Base-by-base conservation (phyloP, 306 rosid species). In the Bauhinia variegata region DNA sequence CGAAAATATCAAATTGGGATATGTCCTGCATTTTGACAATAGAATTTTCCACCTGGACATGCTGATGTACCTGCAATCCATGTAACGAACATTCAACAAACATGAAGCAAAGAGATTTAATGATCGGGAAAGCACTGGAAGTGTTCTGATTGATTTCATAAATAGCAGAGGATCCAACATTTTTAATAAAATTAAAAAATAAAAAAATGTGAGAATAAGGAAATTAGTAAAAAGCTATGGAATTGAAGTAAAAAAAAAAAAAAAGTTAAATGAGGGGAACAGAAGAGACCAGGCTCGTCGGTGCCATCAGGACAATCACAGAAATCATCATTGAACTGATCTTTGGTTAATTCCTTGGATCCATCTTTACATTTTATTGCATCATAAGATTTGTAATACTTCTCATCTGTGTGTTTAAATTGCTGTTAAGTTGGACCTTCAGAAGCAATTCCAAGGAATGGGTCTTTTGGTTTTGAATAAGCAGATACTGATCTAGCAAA, bases 301-400 rank as follows among this genome's bases (percentile, higher is more conserved):
- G 99, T 86, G 74, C 97, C 99, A 72, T 95, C 97, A 17, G 80
- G 77, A 63, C 99, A 95, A 49, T 95, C 99, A 68, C 99, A 95
- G 80, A 78, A 95, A 71, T 95, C 84, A 19, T 95, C 99, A 54
- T 95, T 95, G 77, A 95, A 92, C 80, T 95, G 97, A 6, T 73
- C 72, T 67, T 74, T 83, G 78, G 65, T 78, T 82, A 95, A 95
- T 66, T 86, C 81, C 70, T 80, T 79, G 37, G 95, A 88, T 77
- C 99, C 97, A 28, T 90, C 95, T 78, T 70, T 86, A 72, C 99
- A 95, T 61, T 65, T 85, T 6, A 95, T 80, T 38, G 72, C 71
- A 76, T 85, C 91, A 18, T 84, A 84, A 63, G 90, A 82, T 60
- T 77, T 85, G 83, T 86, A 95, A 77, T 90, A 86, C 34, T 79